These are phyloP conservation scores for Podospora appendiculata DNA, from an alignment of 495 filamentous ascomycete genomes.

Conservation along the genomic window DNA sequence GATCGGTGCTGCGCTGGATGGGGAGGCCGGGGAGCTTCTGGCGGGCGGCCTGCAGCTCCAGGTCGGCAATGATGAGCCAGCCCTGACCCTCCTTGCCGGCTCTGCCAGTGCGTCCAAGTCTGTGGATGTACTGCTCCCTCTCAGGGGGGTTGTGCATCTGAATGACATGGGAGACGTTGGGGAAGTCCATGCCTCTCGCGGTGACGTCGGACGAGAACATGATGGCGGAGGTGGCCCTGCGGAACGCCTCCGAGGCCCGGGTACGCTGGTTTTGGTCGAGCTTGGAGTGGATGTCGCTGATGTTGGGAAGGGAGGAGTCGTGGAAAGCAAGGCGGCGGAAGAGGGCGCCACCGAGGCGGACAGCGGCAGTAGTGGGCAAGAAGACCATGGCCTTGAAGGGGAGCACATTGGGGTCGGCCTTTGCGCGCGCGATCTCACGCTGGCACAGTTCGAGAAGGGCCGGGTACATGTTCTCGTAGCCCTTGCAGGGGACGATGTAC, in stretches of 20 bases:
- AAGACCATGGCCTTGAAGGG: constrained; percentile 96
- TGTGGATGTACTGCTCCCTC: constrained; percentile 80
- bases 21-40: constrained; percentile 55
- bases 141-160: constrained; percentile 68
- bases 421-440: constrained; percentile 37
- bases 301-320: constrained; percentile 19
- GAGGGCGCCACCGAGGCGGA: constrained; percentile 51
- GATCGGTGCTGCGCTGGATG: constrained; percentile 46
- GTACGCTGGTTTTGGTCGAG: constrained; percentile 66
- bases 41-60: constrained; percentile 46
- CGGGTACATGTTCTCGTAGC: constrained; percentile 72
- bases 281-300: constrained; percentile 72
- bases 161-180: constrained; percentile 83
- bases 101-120: constrained; percentile 66
- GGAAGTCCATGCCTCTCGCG: constrained; percentile 95
- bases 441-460: constrained; percentile 66
- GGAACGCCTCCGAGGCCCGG: constrained; percentile 62
- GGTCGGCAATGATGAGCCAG: constrained; percentile 61
- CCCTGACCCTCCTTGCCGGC: constrained; percentile 74
- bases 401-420: constrained; percentile 23
- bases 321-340: constrained; percentile 47
- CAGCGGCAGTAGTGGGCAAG: constrained; percentile 68
- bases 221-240: constrained; percentile 52
- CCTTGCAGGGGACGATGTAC: constrained; percentile 52
- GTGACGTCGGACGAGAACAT: constrained; percentile 92